Percentiles rank a stretch among this genome's conserved stretches.
Conservation (phyloP, 148 eudicot species). For the Cornus controversa region DNA sequence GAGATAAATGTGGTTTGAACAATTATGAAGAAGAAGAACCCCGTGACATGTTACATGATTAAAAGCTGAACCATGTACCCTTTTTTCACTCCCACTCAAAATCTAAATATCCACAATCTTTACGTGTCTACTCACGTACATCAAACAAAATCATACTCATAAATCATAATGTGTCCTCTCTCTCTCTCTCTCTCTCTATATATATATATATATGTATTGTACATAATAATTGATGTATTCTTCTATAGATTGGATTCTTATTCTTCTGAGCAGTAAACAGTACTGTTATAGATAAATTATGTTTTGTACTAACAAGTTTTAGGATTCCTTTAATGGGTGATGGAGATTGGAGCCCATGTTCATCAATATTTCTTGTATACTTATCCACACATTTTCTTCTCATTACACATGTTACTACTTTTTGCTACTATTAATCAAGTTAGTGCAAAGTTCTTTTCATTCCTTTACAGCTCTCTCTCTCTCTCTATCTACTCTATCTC, state of each 20-base stretch:
- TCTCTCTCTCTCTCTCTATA: no score
- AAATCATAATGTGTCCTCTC: no score
- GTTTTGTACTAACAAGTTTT: not conserved
- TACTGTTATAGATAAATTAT: no score
- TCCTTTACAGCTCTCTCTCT: slow-evolving; percentile 17
- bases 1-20: not conserved
- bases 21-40: slow-evolving; percentile 8
- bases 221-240: no score
- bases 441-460: slow-evolving; percentile 12
- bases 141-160: no score
- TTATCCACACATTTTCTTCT: slow-evolving; percentile 13
- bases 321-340: slow-evolving; percentile 8
- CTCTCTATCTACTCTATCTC: not conserved
- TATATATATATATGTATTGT: no score
- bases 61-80: not conserved
- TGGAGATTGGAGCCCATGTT: slow-evolving; percentile 13
- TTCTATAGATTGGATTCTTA: no score
- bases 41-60: slow-evolving; percentile 5
- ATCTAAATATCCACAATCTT: no score
- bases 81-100: not conserved
- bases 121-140: not conserved
- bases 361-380: not conserved
- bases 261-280: no score
- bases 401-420: slow-evolving; percentile 9
- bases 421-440: not conserved